Base-by-base conservation (phyloP, 768 basidiomycete genomes). In the Sporobolomyces pararoseus region DNA sequence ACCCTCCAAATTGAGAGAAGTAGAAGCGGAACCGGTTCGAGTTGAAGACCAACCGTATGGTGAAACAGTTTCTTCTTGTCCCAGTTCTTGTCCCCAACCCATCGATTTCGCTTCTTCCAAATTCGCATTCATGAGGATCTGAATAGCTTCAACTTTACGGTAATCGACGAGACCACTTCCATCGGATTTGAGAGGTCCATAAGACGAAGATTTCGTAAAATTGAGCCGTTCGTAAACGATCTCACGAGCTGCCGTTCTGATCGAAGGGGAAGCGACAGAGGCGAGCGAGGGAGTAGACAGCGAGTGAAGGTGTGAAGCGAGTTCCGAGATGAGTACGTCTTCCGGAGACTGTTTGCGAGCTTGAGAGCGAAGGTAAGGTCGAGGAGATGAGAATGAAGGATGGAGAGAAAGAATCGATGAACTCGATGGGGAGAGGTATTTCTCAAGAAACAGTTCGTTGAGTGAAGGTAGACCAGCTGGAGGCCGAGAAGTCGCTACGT, bases 211-310 rank as follows among this genome's bases (percentile, higher is more conserved):
- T 3, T 32, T n/a, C 0, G 29, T 12, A 32, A n/a, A 62, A 47
- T 70, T 65, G 23, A 21, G 13, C 5, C 46, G 35, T 37, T 61
- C 59, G 60, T 70, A 70, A 35, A 66, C 69, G 29, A 62, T 70
- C 31, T 70, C 69, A 4, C 37, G n/a, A 0, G 69, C 69, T 27
- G 52, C 25, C 17, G 64, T 66, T 16, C 64, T 51, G 34, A 62
- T 16, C 12, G 46, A 47, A n/a, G 52, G 59, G 7, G 42, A 59
- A 42, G 35, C 7, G 21, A 29, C 25, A 16, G 51, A 4, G 44
- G 39, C 29, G 27, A 59, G 63, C 37, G 51, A 0, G 9, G 68
- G 68, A 3, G 64, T 65, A 23, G 69, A 27, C 52, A 70, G 64
- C 17, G 10, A 29, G 58, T 70, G 69, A 7, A 70, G 64, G 12